Percentiles rank a stretch among this genome's conserved stretches.
Evolutionary conservation across 169 alveolate genomes (phyloP).

Genomic region (Cyclospora cayetanensis): DNA sequence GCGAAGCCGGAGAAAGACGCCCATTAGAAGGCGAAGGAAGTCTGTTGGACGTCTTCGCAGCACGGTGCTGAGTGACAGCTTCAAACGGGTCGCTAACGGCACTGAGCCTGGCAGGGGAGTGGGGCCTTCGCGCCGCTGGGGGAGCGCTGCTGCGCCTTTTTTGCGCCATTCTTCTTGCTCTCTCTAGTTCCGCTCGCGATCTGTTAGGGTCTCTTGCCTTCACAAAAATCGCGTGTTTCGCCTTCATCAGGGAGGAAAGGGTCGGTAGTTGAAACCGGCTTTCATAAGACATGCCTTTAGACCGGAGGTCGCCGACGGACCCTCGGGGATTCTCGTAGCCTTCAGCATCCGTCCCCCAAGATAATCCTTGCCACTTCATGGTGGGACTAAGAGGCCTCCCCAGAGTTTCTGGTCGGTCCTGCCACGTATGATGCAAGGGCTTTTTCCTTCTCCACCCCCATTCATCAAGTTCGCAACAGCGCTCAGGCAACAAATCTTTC

Average conservation of each 20-base stretch:
- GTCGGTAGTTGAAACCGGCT: constrained; percentile 63
- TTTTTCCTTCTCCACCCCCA: constrained; percentile 42
- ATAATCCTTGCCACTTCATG: background rate
- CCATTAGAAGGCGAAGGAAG: background rate
- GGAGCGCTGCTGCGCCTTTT: background rate
- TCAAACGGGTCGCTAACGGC: background rate
- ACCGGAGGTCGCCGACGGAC: constrained; percentile 36
- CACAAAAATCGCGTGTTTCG: constrained; percentile 58
- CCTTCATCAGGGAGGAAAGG: constrained; percentile 62
- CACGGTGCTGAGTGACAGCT: background rate
- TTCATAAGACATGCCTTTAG: constrained; percentile 43
- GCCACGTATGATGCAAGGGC: constrained; percentile 9
- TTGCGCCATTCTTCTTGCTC: background rate
- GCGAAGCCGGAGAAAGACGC: background rate
- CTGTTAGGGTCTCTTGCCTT: constrained; percentile 16
- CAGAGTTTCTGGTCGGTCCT: constrained; percentile 32
- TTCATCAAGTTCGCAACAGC: constrained; percentile 45
- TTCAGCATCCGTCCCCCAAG: constrained; percentile 39
- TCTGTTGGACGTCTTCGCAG: background rate
- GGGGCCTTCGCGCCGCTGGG: background rate
- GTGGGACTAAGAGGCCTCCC: constrained; percentile 36
- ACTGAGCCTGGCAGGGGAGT: background rate
- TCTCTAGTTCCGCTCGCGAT: background rate
- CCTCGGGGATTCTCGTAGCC: constrained; percentile 34
- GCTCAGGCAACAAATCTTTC: background rate